These are phyloP conservation scores for Dendrobium nobile DNA, from an alignment of 106 monocot genomes.

Conservation along the genomic window DNA sequence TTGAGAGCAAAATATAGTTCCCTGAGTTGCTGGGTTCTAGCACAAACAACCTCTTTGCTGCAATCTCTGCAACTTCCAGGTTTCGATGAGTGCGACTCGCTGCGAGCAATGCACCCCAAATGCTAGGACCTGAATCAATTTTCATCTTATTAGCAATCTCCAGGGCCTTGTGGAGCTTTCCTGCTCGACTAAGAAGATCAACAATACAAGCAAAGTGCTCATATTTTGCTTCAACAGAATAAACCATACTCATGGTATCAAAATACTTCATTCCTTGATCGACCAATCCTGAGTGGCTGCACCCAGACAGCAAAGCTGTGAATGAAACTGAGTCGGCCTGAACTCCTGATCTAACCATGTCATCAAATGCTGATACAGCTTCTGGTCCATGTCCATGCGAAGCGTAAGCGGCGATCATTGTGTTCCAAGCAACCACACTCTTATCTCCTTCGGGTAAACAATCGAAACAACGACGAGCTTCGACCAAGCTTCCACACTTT, in stretches of 20 bases:
- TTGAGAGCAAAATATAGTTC: slow-evolving; percentile 56
- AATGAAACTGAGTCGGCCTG: slow-evolving; percentile 45
- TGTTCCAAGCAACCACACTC: slow-evolving; percentile 47
- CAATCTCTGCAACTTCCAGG: slow-evolving; percentile 41
- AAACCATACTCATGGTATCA: slow-evolving; percentile 28
- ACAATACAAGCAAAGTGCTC: slow-evolving; percentile 69
- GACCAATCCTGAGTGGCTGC: slow-evolving; percentile 57
- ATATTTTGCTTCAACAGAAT: slow-evolving; percentile 23
- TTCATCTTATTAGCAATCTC: slow-evolving; percentile 31
- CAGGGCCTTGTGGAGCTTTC: slow-evolving; percentile 35
- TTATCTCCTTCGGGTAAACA: slow-evolving; percentile 25
- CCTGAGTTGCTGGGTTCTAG: slow-evolving; percentile 48
- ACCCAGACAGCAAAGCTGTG: slow-evolving; percentile 53
- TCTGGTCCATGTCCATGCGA: slow-evolving; percentile 43
- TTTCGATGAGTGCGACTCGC: slow-evolving; percentile 35
- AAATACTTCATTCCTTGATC: slow-evolving; percentile 44
- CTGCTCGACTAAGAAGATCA: slow-evolving; percentile 55
- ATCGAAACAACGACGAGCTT: slow-evolving; percentile 43
- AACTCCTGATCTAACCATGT: slow-evolving; percentile 33
- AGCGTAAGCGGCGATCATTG: slow-evolving; percentile 57
- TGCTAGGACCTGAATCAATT: slow-evolving; percentile 33
- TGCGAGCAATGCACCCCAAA: slow-evolving; percentile 56
- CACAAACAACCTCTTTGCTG: slow-evolving; percentile 35
- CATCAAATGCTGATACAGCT: slow-evolving; percentile 32
- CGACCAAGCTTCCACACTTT: slow-evolving; percentile 56